These are phyloP conservation scores for Starmerella apis DNA, from an alignment of 805 yeast species.

Conservation along the genomic window DNA sequence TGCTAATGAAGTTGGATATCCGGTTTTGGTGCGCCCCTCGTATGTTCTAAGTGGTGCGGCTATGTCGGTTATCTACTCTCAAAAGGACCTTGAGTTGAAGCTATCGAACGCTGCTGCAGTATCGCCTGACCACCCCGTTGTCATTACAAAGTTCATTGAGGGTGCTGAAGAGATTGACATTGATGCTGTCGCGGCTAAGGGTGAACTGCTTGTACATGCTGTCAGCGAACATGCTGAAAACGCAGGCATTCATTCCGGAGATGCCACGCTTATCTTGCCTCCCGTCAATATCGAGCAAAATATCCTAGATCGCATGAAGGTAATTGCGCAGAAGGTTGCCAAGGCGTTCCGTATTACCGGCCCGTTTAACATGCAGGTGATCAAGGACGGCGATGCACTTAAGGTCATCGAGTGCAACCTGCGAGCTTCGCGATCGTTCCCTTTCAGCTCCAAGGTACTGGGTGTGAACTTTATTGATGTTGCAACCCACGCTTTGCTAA, in stretches of 20 bases:
- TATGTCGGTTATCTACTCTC: constrained; percentile 81
- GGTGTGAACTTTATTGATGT: constrained; percentile 92
- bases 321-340: constrained; percentile 87
- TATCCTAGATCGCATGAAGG: constrained; percentile 64
- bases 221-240: constrained; percentile 96
- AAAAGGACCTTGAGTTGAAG: constrained; percentile 70
- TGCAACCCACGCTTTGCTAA: constrained; percentile 78
- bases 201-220: constrained; percentile 84
- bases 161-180: constrained; percentile 96
- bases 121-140: constrained; percentile 94
- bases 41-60: constrained; percentile 98
- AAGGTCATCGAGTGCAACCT: constrained; percentile 98
- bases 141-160: constrained; percentile 87
- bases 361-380: constrained; percentile 97
- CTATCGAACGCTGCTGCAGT: constrained; percentile 82
- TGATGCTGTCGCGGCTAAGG: constrained; percentile 89
- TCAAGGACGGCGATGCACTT: constrained; percentile 87
- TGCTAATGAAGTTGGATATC: constrained; percentile 81
- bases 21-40: constrained; percentile 94
- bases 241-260: constrained; percentile 98
- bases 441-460: constrained; percentile 93
- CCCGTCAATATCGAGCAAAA: constrained; percentile 67
- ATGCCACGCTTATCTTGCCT: constrained; percentile 89
- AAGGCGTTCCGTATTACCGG: constrained; percentile 92
- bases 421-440: constrained; percentile 98